Evolutionary conservation across 495 filamentous ascomycete species (phyloP).

Genomic region (Penicillium waksmanii): DNA sequence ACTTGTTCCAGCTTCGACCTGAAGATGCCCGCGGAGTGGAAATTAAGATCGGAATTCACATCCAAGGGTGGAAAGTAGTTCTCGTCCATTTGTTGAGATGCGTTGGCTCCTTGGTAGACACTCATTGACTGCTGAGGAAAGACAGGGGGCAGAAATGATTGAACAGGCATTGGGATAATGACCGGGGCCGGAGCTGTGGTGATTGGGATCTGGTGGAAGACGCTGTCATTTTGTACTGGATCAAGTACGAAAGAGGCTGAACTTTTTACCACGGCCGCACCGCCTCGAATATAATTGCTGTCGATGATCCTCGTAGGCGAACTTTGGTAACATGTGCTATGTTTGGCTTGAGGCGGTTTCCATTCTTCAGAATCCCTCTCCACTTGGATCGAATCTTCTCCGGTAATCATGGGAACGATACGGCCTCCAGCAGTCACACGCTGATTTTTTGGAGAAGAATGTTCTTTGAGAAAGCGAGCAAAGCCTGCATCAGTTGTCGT

Average conservation of each 20-base stretch:
- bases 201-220: background rate
- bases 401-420: conserved; percentile 56
- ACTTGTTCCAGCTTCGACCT: background rate
- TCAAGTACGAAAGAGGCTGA: background rate
- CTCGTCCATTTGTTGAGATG: background rate
- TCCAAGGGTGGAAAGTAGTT: background rate
- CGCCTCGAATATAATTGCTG: background rate
- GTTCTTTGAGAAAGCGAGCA: conserved; percentile 58
- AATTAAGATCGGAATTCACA: background rate
- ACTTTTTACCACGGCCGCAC: background rate
- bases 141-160: background rate
- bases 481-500: conserved; percentile 46
- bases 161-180: background rate
- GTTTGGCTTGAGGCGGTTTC: background rate
- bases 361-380: background rate
- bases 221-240: background rate
- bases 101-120: background rate
- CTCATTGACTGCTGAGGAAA: background rate
- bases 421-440: conserved; percentile 68
- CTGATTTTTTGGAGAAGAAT: conserved; percentile 61
- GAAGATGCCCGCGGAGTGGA: background rate
- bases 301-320: background rate
- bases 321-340: background rate
- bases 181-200: background rate
- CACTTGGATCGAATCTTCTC: conserved; percentile 24